Evolutionary conservation across 129 eudicot genomes (phyloP).

Genomic region (Centaurea solstitialis): DNA sequence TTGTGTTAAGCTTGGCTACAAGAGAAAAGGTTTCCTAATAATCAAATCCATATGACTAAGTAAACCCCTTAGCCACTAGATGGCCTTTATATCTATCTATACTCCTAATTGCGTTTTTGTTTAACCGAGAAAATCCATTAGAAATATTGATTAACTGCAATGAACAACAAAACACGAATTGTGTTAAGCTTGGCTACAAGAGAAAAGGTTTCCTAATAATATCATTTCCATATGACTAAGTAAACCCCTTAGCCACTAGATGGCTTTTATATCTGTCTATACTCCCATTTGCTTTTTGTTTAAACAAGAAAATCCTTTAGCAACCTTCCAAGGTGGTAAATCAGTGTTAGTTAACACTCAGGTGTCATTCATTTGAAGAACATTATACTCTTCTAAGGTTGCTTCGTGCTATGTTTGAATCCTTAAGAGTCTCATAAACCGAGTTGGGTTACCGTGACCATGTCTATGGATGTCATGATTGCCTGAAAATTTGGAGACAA

Average conservation of each 20-base stretch:
- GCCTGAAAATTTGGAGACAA: neutral
- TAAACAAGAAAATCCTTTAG: neutral
- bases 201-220: neutral
- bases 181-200: neutral
- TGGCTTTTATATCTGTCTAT: neutral
- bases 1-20: neutral
- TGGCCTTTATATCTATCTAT: neutral
- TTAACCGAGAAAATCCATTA: neutral
- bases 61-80: neutral
- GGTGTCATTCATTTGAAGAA: neutral
- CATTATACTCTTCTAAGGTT: neutral
- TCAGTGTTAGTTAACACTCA: neutral
- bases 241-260: neutral
- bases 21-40: neutral
- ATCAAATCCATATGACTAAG: slow-evolving; percentile 3
- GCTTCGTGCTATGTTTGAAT: neutral
- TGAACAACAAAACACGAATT: neutral
- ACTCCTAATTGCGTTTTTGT: slow-evolving; percentile 1
- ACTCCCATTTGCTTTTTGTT: slow-evolving; percentile 10
- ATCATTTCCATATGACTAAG: slow-evolving; percentile 7
- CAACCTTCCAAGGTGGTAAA: neutral
- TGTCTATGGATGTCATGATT: neutral
- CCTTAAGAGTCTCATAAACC: neutral
- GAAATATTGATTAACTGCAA: neutral
- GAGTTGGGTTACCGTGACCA: neutral